These are phyloP conservation scores for Trichothecium roseum DNA, from an alignment of 2,329 filamentous ascomycete species.

Conservation along the genomic window DNA sequence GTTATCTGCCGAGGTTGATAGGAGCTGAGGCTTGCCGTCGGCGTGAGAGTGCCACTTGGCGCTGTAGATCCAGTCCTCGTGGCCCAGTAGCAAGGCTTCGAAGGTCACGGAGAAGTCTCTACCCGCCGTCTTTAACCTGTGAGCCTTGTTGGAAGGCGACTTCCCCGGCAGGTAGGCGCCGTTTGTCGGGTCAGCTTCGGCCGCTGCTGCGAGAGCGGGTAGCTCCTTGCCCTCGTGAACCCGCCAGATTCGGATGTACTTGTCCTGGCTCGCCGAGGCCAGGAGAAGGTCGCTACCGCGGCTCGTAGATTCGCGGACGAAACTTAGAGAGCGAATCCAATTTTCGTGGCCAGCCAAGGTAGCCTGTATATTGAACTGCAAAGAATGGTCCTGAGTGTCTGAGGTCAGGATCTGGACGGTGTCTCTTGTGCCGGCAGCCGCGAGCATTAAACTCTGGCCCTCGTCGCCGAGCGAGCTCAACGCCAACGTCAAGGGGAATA, in stretches of 20 bases:
- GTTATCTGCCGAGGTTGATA: constrained; percentile 91
- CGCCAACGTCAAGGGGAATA: constrained; percentile 71
- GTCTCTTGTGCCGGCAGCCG: constrained; percentile 75
- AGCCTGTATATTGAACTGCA: constrained; percentile 59
- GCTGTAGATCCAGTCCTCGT: constrained; percentile 98
- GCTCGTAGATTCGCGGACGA: constrained; percentile 51
- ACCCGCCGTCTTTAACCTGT: constrained; percentile 54
- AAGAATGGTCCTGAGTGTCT: constrained; percentile 10
- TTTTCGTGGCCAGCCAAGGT: constrained; percentile 84
- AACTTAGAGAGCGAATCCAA: constrained; percentile 82
- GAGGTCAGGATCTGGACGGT: constrained; percentile 68
- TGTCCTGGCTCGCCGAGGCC: constrained; percentile 92
- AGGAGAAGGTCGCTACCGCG: constrained; percentile 61
- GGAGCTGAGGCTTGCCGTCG: constrained; percentile 52
- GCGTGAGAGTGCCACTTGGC: constrained; percentile 57
- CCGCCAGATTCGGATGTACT: constrained; percentile 91
- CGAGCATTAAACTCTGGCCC: constrained; percentile 53
- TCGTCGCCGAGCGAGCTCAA: constrained; percentile 47
- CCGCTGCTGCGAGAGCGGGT: constrained; percentile 41
- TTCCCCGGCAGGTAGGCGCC: constrained; percentile 54
- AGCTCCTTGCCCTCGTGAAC: constrained; percentile 61
- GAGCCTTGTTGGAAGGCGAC: constrained; percentile 80
- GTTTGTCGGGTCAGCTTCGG: constrained; percentile 40
- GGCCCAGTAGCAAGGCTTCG: constrained; percentile 84
- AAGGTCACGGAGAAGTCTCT: constrained; percentile 76